A percentile compares a stretch with the other conserved stretches of the same genome.
Evolutionary conservation across 108 stramenopile species (phyloP).

Genomic region (Seminavis robusta): DNA sequence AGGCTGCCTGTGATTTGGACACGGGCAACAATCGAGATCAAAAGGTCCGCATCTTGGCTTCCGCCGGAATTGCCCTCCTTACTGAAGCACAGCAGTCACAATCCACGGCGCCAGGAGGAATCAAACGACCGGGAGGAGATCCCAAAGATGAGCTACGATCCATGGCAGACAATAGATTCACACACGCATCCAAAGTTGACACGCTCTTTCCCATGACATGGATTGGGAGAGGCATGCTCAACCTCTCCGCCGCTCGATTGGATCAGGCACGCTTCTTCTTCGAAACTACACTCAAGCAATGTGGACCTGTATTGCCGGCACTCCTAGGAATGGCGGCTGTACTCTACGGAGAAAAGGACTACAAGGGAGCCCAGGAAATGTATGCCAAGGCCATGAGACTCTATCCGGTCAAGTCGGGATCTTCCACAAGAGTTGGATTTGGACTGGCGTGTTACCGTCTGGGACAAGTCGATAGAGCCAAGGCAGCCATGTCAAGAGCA

Average conservation of each 20-base stretch:
- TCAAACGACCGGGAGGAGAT: slow-evolving; percentile 13
- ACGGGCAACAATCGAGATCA: slow-evolving; percentile 26
- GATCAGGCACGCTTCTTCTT: slow-evolving; percentile 86
- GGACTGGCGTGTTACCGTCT: slow-evolving; percentile 78
- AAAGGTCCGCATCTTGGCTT: slow-evolving; percentile 54
- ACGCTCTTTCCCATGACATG: slow-evolving; percentile 83
- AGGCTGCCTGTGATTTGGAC: slow-evolving; percentile 49
- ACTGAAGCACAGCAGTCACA: slow-evolving; percentile 32
- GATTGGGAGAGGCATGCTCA: slow-evolving; percentile 80
- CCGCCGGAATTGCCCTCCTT: slow-evolving; percentile 75
- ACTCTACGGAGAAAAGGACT: slow-evolving; percentile 58
- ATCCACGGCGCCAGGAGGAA: slow-evolving; percentile 8
- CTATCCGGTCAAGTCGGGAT: slow-evolving; percentile 42
- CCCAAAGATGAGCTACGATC: slow-evolving; percentile 50
- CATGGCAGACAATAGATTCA: slow-evolving; percentile 72
- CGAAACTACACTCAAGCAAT: slow-evolving; percentile 66
- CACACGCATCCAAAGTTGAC: slow-evolving; percentile 61
- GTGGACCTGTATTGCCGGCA: slow-evolving; percentile 75
- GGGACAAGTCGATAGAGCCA: slow-evolving; percentile 87
- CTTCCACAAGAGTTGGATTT: slow-evolving; percentile 68
- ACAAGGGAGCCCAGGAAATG: slow-evolving; percentile 47
- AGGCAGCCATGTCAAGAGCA: slow-evolving; percentile 75
- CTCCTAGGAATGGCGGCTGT: slow-evolving; percentile 82
- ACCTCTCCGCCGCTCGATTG: slow-evolving; percentile 37
- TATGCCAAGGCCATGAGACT: slow-evolving; percentile 70